Evolutionary conservation across 495 filamentous ascomycete genomes (phyloP).

Genomic region (Recurvomyces mirabilis): DNA sequence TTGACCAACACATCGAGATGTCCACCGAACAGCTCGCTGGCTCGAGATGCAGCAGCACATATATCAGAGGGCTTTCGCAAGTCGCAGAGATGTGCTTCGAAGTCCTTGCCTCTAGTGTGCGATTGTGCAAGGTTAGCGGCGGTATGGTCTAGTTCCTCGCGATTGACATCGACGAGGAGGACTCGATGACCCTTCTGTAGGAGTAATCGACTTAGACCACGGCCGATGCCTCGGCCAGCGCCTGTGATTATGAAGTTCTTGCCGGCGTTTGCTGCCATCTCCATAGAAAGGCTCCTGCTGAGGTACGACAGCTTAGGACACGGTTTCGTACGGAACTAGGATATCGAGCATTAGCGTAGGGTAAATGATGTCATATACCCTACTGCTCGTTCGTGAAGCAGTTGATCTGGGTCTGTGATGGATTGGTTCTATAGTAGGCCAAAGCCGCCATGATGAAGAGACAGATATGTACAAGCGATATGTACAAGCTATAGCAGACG

Average conservation of each 20-base stretch:
- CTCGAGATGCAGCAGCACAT: neutral
- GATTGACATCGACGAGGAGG: conserved; percentile 20
- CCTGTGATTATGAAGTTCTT: conserved; percentile 30
- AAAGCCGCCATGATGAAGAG: neutral
- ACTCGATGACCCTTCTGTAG: conserved; percentile 22
- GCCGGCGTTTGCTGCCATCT: neutral
- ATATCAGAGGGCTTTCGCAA: conserved; percentile 14
- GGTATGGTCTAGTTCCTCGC: conserved; percentile 14
- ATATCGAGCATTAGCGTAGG: no score
- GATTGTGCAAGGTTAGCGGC: neutral
- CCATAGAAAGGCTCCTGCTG: no score
- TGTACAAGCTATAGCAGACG: neutral
- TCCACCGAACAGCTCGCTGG: conserved; percentile 9
- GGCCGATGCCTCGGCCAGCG: conserved; percentile 25
- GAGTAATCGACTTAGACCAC: conserved; percentile 22
- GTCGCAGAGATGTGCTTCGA: conserved; percentile 6
- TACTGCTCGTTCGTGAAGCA: no score
- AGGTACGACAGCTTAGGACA: no score
- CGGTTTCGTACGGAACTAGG: no score
- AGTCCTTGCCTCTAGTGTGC: neutral
- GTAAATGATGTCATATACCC: no score
- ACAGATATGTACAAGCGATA: neutral
- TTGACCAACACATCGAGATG: conserved; percentile 20
- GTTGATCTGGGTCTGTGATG: no score
- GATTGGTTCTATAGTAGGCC: no score